These are phyloP conservation scores for Arctostaphylos glauca DNA, from an alignment of 148 eudicot species.

Conservation along the genomic window DNA sequence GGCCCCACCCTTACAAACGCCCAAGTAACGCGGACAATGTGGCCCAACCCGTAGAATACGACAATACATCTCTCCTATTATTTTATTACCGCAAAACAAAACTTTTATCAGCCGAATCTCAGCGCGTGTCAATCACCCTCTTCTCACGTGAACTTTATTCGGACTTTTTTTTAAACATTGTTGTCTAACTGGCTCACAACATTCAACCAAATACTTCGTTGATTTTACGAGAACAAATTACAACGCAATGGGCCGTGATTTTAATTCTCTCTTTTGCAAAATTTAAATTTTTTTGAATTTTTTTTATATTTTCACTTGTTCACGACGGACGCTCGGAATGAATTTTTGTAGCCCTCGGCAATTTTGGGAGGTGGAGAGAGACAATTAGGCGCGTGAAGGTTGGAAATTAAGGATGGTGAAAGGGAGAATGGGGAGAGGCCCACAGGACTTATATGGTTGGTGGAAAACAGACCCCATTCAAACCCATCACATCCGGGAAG, in stretches of 20 bases:
- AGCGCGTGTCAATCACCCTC: neutral
- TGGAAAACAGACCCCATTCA: slow-evolving; percentile 5
- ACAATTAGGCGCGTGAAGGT: neutral
- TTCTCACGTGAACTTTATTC: too few species aligned
- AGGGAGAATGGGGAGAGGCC: neutral
- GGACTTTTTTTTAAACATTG: too few species aligned
- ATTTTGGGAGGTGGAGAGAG: too few species aligned
- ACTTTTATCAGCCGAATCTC: neutral
- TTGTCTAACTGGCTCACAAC: too few species aligned
- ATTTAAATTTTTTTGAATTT: too few species aligned
- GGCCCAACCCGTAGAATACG: slow-evolving; percentile 6
- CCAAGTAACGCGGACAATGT: slow-evolving; percentile 6
- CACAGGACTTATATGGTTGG: neutral
- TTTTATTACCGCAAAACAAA: too few species aligned
- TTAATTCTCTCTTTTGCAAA: too few species aligned
- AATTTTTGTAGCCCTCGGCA: too few species aligned
- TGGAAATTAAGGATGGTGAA: neutral
- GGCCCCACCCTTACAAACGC: slow-evolving; percentile 10
- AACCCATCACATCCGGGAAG: too few species aligned
- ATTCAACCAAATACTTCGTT: too few species aligned
- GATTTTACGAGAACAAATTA: neutral
- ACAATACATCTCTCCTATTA: neutral
- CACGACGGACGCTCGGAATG: too few species aligned
- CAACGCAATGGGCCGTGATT: neutral
- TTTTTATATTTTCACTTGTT: too few species aligned